Conservation (phyloP, 2,329 filamentous ascomycete species). For the Aureobasidium sp. region DNA sequence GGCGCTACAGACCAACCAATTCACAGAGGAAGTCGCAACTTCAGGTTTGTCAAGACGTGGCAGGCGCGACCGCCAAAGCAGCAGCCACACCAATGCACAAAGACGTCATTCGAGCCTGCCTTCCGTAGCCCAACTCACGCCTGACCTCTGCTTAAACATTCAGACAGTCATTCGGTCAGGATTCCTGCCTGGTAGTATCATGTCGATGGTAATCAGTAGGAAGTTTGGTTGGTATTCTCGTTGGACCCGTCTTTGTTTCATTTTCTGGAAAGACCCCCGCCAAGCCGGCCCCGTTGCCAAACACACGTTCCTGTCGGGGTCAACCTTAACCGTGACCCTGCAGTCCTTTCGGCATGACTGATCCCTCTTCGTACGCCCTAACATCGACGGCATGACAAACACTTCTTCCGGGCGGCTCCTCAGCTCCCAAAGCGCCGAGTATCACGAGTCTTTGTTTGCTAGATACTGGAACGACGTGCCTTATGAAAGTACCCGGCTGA, state of each 20-base stretch:
- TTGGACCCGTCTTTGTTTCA: not conserved
- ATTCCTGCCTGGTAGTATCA: not conserved
- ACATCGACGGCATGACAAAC: not conserved
- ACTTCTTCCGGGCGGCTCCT: not conserved
- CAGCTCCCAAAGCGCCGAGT: not conserved
- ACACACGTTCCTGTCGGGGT: conserved; percentile 15
- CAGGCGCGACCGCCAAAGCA: not conserved
- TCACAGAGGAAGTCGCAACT: not conserved
- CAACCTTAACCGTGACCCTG: not conserved
- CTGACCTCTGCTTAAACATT: not conserved
- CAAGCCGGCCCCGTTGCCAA: conserved; percentile 9
- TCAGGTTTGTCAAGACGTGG: conserved; percentile 1
- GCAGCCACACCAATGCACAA: not conserved
- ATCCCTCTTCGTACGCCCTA: not conserved
- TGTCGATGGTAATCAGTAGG: not conserved
- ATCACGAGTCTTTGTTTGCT: not conserved
- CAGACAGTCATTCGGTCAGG: not conserved
- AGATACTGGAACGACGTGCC: not conserved
- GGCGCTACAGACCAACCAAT: conserved; percentile 1
- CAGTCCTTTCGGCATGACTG: not conserved
- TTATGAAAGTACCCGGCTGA: conserved; percentile 27
- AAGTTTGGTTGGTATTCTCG: conserved; percentile 1
- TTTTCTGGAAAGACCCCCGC: not conserved
- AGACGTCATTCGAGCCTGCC: not conserved
- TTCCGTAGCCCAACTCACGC: not conserved